Conservation (phyloP, 345 rosid species). For the Theobroma cacao region DNA sequence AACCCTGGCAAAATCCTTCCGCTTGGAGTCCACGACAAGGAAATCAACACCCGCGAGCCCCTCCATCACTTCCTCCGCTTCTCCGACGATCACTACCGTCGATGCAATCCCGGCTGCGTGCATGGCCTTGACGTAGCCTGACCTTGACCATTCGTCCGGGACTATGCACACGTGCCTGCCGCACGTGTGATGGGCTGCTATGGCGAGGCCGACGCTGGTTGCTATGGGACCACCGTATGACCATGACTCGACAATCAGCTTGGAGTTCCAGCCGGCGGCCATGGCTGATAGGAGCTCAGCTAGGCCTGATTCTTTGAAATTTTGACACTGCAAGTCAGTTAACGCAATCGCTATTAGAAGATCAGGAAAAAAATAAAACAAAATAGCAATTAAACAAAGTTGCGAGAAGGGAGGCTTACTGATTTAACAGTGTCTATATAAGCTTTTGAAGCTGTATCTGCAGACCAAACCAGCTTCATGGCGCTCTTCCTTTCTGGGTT, state of each 20-base stretch:
- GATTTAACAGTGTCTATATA: conserved; percentile 63
- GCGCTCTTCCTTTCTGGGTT: background rate
- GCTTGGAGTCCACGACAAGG: conserved; percentile 67
- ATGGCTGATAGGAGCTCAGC: conserved; percentile 81
- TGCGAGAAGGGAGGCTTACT: conserved; percentile 28
- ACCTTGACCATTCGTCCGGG: conserved; percentile 66
- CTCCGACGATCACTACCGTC: conserved; percentile 48
- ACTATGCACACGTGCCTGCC: conserved; percentile 82
- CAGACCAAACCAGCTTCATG: conserved; percentile 89
- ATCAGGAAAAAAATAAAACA: background rate
- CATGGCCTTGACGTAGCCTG: conserved; percentile 46
- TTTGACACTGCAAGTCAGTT: conserved; percentile 44
- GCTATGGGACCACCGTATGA: conserved; percentile 52
- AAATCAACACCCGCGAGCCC: conserved; percentile 60
- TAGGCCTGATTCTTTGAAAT: conserved; percentile 53
- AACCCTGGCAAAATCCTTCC: conserved; percentile 53
- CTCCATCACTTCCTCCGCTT: conserved; percentile 53
- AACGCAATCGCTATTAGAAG: background rate
- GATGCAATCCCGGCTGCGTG: conserved; percentile 24
- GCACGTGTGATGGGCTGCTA: conserved; percentile 63
- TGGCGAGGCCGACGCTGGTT: conserved; percentile 73
- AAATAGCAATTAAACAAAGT: background rate
- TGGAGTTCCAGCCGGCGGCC: conserved; percentile 91
- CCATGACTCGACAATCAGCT: conserved; percentile 76
- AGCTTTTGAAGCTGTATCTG: conserved; percentile 74